phyloP scores from a whole-genome alignment of 2,329 filamentous ascomycete species.

The Colletotrichum sojae region DNA sequence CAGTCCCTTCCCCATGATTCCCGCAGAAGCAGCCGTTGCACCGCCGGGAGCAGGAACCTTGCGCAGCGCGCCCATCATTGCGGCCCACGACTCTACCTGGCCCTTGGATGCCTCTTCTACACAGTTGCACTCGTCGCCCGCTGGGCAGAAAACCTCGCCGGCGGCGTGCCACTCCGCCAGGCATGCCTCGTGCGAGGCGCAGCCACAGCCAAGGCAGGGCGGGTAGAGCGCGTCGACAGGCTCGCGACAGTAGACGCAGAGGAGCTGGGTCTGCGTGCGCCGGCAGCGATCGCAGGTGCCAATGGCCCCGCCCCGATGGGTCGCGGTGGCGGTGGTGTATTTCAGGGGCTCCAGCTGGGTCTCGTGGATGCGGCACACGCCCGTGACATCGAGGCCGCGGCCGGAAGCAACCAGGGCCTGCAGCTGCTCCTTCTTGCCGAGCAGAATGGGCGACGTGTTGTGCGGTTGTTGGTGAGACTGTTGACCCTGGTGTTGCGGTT shows the following conservation, averaged over 20 bases:
- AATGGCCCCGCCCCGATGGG: slow-evolving; percentile 61
- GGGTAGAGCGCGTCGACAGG: slow-evolving; percentile 72
- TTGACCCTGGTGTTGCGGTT: slow-evolving; percentile 1
- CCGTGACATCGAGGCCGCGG: slow-evolving; percentile 73
- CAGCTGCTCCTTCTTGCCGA: slow-evolving; percentile 69
- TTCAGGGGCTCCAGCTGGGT: slow-evolving; percentile 72
- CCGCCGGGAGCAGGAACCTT: slow-evolving; percentile 43
- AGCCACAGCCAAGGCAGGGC: slow-evolving; percentile 75
- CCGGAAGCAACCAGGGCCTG: slow-evolving; percentile 65
- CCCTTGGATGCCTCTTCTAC: slow-evolving; percentile 69
- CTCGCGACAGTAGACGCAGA: slow-evolving; percentile 74
- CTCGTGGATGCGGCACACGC: slow-evolving; percentile 74
- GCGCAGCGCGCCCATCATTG: slow-evolving; percentile 62
- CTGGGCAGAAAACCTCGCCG: slow-evolving; percentile 71
- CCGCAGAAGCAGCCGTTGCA: neutral
- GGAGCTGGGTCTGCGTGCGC: slow-evolving; percentile 69
- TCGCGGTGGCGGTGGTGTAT: slow-evolving; percentile 57
- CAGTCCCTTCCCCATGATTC: slow-evolving; percentile 18
- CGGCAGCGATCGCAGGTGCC: slow-evolving; percentile 65
- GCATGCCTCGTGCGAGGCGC: slow-evolving; percentile 72
- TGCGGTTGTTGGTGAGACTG: slow-evolving; percentile 48
- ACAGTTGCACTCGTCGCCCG: slow-evolving; percentile 76
- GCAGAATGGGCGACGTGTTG: slow-evolving; percentile 65
- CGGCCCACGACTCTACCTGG: slow-evolving; percentile 73
- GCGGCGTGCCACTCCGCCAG: slow-evolving; percentile 71